A percentile compares a stretch with the other conserved stretches of the same genome.
Evolutionary conservation across 495 filamentous ascomycete species (phyloP).

Genomic region (Penicillium macrosclerotiorum): DNA sequence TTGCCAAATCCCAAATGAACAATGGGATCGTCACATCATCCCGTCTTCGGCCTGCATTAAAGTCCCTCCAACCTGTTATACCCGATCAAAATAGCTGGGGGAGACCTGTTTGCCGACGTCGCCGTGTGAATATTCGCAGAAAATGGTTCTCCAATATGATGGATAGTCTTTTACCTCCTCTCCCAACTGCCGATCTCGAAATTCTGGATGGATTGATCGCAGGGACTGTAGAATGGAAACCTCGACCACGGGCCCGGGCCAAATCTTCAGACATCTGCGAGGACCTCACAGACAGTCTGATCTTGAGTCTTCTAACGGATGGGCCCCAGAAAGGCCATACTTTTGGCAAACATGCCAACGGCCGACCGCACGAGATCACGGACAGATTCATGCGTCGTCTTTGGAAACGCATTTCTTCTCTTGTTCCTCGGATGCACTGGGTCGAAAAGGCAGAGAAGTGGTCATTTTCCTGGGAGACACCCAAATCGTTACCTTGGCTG

Average conservation of each 20-base stretch:
- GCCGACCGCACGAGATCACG: slow-evolving; percentile 42
- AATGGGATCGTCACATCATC: slow-evolving; percentile 20
- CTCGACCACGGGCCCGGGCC: slow-evolving; percentile 33
- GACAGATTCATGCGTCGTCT: slow-evolving; percentile 43
- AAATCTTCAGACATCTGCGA: background rate
- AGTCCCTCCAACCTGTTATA: slow-evolving; percentile 47
- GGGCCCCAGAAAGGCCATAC: slow-evolving; percentile 37
- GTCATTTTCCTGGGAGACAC: slow-evolving; percentile 27
- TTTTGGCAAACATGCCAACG: slow-evolving; percentile 27
- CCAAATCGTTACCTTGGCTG: slow-evolving; percentile 13
- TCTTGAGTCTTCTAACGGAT: slow-evolving; percentile 25
- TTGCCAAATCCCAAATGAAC: slow-evolving; percentile 39
- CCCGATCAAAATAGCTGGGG: slow-evolving; percentile 65
- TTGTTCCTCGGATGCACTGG: slow-evolving; percentile 36
- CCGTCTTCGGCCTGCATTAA: slow-evolving; percentile 29
- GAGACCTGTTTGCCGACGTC: slow-evolving; percentile 48
- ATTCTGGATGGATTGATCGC: slow-evolving; percentile 56
- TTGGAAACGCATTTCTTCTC: slow-evolving; percentile 42
- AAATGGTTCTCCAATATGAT: slow-evolving; percentile 59
- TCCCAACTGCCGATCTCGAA: slow-evolving; percentile 65
- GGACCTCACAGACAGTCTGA: background rate
- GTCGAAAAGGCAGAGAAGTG: slow-evolving; percentile 14
- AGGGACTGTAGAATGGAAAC: slow-evolving; percentile 47
- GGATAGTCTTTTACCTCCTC: slow-evolving; percentile 63
- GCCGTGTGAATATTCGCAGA: slow-evolving; percentile 56